Evolutionary conservation across 2,329 filamentous ascomycete species (phyloP).

Genomic region (Teratosphaeria zuluensis): DNA sequence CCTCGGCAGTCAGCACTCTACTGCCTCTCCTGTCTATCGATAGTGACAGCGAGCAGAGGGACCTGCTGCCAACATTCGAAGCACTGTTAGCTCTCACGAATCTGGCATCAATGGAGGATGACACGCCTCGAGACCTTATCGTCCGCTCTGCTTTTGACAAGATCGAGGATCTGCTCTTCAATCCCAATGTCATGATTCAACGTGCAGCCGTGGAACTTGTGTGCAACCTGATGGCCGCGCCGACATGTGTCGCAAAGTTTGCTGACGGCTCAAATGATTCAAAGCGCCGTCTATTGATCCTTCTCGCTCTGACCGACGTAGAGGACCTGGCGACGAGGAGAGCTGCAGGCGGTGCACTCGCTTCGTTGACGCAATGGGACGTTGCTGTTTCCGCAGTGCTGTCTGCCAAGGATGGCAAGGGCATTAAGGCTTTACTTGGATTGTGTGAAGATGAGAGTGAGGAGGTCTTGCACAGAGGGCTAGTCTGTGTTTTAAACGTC

Average conservation of each 20-base stretch:
- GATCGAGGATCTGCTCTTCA: slow-evolving; percentile 77
- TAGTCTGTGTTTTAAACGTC: slow-evolving; percentile 57
- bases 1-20: slow-evolving; percentile 74
- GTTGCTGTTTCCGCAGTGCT: slow-evolving; percentile 62
- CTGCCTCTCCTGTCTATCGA: slow-evolving; percentile 62
- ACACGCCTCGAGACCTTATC: slow-evolving; percentile 55
- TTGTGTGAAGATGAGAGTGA: slow-evolving; percentile 63
- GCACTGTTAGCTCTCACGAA: slow-evolving; percentile 87
- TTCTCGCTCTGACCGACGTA: slow-evolving; percentile 79
- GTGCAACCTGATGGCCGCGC: slow-evolving; percentile 74
- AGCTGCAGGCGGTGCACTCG: slow-evolving; percentile 80
- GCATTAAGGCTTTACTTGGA: slow-evolving; percentile 67
- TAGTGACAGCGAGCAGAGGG: slow-evolving; percentile 49
- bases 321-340: slow-evolving; percentile 70
- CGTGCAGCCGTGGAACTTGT: slow-evolving; percentile 81
- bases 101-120: slow-evolving; percentile 64
- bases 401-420: slow-evolving; percentile 46
- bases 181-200: slow-evolving; percentile 62
- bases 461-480: slow-evolving; percentile 59
- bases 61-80: slow-evolving; percentile 85
- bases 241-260: slow-evolving; percentile 58
- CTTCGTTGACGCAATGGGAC: slow-evolving; percentile 72
- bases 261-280: slow-evolving; percentile 56
- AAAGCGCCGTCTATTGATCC: slow-evolving; percentile 65
- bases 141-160: slow-evolving; percentile 63